A percentile compares a stretch with the other conserved stretches of the same genome.
Evolutionary conservation across 2,329 filamentous ascomycete genomes (phyloP).

Genomic region (Stagonosporopsis cucurbitacearum): DNA sequence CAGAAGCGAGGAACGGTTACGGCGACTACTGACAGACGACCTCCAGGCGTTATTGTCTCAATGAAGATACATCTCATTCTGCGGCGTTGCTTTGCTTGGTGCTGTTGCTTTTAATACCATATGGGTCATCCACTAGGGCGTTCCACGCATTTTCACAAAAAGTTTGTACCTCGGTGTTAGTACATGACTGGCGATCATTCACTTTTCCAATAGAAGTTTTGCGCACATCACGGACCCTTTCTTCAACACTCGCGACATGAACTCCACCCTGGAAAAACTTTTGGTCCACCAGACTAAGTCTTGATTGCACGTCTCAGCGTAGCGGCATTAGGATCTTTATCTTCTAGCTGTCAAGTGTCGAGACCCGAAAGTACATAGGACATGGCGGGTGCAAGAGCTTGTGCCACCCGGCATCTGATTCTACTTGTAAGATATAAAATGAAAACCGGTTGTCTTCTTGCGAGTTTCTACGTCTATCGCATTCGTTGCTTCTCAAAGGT

Average conservation of each 20-base stretch:
- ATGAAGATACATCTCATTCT: slow-evolving; percentile 20
- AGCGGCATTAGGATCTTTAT: slow-evolving; percentile 34
- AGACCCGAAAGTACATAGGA: slow-evolving; percentile 26
- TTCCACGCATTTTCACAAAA: slow-evolving; percentile 39
- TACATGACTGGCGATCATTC: slow-evolving; percentile 34
- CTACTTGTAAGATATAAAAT: slow-evolving; percentile 36
- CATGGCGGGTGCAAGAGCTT: slow-evolving; percentile 5
- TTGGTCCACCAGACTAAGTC: slow-evolving; percentile 15
- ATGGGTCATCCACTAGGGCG: slow-evolving; percentile 23
- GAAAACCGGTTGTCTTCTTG: slow-evolving; percentile 5
- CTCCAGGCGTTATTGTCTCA: slow-evolving; percentile 58
- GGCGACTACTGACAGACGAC: slow-evolving; percentile 58
- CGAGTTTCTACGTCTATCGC: too few species aligned
- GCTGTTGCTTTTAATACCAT: slow-evolving; percentile 33
- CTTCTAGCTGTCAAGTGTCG: slow-evolving; percentile 8
- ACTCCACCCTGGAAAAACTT: slow-evolving; percentile 35
- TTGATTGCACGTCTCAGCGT: slow-evolving; percentile 30
- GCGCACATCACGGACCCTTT: slow-evolving; percentile 26
- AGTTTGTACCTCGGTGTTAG: slow-evolving; percentile 42
- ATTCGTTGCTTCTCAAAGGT: not conserved
- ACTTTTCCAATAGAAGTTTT: slow-evolving; percentile 31
- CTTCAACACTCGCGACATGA: slow-evolving; percentile 34
- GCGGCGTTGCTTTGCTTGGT: slow-evolving; percentile 21
- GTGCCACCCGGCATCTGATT: slow-evolving; percentile 6
- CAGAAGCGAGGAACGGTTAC: slow-evolving; percentile 64